Evolutionary conservation across 441 rosid genomes (phyloP).

Genomic region (Geranium incanum): DNA sequence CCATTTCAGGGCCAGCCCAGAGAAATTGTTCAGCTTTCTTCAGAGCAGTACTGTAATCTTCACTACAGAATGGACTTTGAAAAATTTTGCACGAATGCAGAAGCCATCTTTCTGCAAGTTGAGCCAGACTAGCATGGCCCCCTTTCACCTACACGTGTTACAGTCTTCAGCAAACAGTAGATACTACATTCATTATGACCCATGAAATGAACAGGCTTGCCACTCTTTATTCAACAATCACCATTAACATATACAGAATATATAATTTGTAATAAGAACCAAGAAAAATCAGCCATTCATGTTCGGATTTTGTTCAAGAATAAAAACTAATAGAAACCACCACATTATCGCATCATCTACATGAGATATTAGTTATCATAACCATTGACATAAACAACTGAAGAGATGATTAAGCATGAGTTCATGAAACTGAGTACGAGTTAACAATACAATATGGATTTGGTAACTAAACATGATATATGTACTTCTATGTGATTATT

Average conservation of each 20-base stretch:
- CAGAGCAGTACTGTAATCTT: conserved; percentile 42
- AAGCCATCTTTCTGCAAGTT: conserved; percentile 76
- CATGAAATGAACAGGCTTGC: neutral
- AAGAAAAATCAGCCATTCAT: neutral
- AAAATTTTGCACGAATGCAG: conserved; percentile 37
- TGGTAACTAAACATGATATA: neutral
- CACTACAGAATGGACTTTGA: conserved; percentile 44
- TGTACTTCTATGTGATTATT: neutral
- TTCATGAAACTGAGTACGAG: conserved; percentile 3
- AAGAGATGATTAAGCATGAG: neutral
- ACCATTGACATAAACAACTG: neutral
- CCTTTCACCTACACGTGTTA: conserved; percentile 48
- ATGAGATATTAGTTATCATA: neutral
- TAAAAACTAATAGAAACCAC: neutral
- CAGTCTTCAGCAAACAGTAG: conserved; percentile 14
- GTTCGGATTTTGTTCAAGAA: neutral
- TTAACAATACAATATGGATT: neutral
- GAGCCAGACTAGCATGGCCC: conserved; percentile 40
- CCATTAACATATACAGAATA: neutral
- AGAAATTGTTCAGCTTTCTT: conserved; percentile 94
- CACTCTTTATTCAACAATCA: neutral
- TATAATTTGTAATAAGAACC: neutral
- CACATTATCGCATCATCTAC: neutral
- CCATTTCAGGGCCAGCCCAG: conserved; percentile 95
- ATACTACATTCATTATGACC: neutral